phyloP scores from a whole-genome alignment of 768 basidiomycete species.

The Exidia glandulosa region DNA sequence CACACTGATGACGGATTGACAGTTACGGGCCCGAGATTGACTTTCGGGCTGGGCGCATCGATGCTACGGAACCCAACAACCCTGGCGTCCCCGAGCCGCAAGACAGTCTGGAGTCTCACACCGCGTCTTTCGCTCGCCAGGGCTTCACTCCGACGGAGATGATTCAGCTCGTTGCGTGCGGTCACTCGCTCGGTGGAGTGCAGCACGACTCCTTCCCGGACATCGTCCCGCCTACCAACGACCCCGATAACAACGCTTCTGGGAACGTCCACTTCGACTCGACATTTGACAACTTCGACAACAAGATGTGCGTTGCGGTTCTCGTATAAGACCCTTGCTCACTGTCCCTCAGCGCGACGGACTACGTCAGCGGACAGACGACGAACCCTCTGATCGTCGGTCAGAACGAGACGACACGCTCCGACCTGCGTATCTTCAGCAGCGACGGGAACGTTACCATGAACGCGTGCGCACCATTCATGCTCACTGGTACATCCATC shows the following conservation, averaged over 20 bases:
- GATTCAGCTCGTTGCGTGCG: constrained; percentile 40
- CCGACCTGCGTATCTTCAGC: constrained; percentile 30
- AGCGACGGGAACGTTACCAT: constrained; percentile 32
- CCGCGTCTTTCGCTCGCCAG: constrained; percentile 28
- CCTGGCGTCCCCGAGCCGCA: constrained; percentile 32
- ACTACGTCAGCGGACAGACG: too few species aligned
- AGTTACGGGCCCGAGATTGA: constrained; percentile 33
- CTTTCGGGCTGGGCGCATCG: constrained; percentile 31
- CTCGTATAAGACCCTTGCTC: too few species aligned
- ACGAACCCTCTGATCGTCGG: constrained; percentile 27
- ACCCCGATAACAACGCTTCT: neutral
- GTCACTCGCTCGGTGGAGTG: constrained; percentile 32
- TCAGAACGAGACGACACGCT: constrained; percentile 24
- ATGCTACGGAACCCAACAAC: constrained; percentile 27
- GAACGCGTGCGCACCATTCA: too few species aligned
- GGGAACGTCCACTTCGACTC: neutral
- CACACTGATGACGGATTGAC: neutral
- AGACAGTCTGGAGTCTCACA: constrained; percentile 28
- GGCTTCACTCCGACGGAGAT: constrained; percentile 35
- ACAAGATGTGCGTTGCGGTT: constrained; percentile 2
- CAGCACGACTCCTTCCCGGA: constrained; percentile 33
- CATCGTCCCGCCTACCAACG: constrained; percentile 18
- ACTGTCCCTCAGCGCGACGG: too few species aligned
- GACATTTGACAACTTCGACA: constrained; percentile 1
- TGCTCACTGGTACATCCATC: too few species aligned